These are phyloP conservation scores for Marasmius tenuissimus DNA, from an alignment of 1,284 basidiomycete species.

Conservation along the genomic window DNA sequence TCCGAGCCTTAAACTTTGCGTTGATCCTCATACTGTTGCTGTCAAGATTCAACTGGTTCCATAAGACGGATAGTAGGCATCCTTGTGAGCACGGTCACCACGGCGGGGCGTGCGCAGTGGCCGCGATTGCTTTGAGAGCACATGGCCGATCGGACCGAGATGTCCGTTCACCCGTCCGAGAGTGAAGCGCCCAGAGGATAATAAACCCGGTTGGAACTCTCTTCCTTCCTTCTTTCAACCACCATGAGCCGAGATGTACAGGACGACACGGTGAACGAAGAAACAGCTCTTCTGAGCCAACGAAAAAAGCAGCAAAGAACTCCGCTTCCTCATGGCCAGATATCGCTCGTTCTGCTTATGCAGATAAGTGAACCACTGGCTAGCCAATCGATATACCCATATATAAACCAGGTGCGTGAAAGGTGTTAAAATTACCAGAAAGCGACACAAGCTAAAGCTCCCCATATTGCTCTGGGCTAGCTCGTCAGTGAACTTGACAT, in stretches of 20 bases:
- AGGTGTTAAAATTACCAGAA: neutral
- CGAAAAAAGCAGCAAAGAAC: constrained; percentile 18
- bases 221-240: neutral
- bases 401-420: constrained; percentile 39
- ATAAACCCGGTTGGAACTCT: neutral
- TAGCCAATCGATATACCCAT: constrained; percentile 61
- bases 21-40: no score
- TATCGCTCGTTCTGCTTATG: constrained; percentile 37
- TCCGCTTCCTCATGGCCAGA: constrained; percentile 43
- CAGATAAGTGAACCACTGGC: constrained; percentile 60
- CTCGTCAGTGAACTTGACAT: constrained; percentile 48
- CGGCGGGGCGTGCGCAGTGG: no score
- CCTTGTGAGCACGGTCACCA: no score
- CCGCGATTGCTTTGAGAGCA: no score
- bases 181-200: no score
- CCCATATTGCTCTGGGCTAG: constrained; percentile 23
- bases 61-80: no score
- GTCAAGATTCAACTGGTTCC: no score
- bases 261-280: constrained; percentile 28
- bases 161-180: no score
- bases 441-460: neutral
- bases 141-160: no score
- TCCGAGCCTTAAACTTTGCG: no score
- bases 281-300: constrained; percentile 33
- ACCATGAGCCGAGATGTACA: neutral